phyloP scores from a whole-genome alignment of 2,329 filamentous ascomycete species.

The Neonectria punicea region DNA sequence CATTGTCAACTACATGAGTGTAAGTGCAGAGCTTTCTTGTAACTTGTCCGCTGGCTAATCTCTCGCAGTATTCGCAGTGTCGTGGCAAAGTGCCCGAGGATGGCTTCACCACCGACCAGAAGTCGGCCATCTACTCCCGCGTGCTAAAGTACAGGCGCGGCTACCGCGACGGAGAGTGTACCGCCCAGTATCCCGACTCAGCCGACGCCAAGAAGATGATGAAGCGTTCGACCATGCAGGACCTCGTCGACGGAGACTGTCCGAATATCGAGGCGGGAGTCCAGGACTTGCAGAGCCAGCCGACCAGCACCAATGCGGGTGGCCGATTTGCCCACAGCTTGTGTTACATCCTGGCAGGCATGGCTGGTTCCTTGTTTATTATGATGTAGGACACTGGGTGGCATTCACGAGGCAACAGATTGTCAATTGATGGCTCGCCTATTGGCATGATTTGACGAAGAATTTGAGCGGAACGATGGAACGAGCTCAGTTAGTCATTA shows the following conservation, averaged over 20 bases:
- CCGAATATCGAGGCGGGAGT: conserved; percentile 26
- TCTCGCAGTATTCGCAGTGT: conserved; percentile 12
- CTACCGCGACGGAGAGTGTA: conserved; percentile 34
- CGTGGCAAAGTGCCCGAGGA: conserved; percentile 21
- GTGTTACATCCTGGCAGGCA: not conserved
- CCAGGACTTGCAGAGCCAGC: conserved; percentile 12
- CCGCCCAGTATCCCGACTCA: conserved; percentile 15
- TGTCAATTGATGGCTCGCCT: not conserved
- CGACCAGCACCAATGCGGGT: conserved; percentile 2
- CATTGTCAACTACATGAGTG: conserved; percentile 39
- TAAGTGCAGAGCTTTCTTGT: not conserved
- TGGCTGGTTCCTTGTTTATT: not conserved
- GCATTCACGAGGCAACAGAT: not conserved
- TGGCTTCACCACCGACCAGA: conserved; percentile 40
- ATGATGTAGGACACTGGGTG: not conserved
- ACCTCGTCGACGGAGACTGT: conserved; percentile 36
- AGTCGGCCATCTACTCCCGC: conserved; percentile 38
- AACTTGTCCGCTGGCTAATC: not conserved
- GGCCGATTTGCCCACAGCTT: not conserved
- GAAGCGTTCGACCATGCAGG: conserved; percentile 37
- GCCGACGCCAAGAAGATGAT: conserved; percentile 9
- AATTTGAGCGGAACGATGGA: not conserved
- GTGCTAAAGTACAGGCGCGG: conserved; percentile 36
- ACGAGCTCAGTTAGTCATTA: not conserved
- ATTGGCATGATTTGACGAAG: not conserved